phyloP scores from a whole-genome alignment of 805 yeast genomes.

The Saccharomycopsis malanga region DNA sequence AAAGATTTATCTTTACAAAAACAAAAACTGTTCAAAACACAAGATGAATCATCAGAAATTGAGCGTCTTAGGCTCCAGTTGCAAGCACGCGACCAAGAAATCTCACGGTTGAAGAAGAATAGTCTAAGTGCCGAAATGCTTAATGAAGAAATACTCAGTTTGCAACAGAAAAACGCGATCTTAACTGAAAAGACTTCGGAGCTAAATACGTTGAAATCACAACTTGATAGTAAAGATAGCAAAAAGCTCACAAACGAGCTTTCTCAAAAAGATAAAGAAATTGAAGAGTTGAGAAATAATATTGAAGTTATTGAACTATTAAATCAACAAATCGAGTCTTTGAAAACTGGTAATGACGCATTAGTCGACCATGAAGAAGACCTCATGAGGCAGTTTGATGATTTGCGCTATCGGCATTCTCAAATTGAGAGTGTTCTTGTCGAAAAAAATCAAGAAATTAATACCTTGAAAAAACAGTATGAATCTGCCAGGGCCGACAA shows the following conservation, averaged over 20 bases:
- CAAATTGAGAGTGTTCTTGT: conserved; percentile 8
- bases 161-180: not conserved
- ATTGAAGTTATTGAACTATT: conserved; percentile 8
- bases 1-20: conserved; percentile 4
- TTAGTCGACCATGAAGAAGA: not conserved
- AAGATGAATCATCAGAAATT: not conserved
- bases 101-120: not conserved
- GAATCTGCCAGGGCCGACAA: not conserved
- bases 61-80: not conserved
- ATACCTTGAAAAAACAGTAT: conserved; percentile 1
- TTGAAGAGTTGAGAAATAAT: conserved; percentile 7
- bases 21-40: not conserved
- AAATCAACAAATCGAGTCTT: conserved; percentile 3
- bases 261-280: conserved; percentile 4
- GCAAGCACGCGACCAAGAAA: conserved; percentile 5
- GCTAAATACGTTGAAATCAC: conserved; percentile 2
- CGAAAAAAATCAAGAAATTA: conserved; percentile 9
- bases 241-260: conserved; percentile 1
- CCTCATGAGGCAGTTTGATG: conserved; percentile 4
- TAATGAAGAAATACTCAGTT: not conserved
- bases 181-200: not conserved
- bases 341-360: not conserved
- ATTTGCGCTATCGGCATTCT: conserved; percentile 12
- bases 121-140: not conserved
- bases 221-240: not conserved